Evolutionary conservation across 2,329 filamentous ascomycete species (phyloP), one percentile per base, ranked within the genome.

Genomic region (Nothomitra cinnamomea): DNA sequence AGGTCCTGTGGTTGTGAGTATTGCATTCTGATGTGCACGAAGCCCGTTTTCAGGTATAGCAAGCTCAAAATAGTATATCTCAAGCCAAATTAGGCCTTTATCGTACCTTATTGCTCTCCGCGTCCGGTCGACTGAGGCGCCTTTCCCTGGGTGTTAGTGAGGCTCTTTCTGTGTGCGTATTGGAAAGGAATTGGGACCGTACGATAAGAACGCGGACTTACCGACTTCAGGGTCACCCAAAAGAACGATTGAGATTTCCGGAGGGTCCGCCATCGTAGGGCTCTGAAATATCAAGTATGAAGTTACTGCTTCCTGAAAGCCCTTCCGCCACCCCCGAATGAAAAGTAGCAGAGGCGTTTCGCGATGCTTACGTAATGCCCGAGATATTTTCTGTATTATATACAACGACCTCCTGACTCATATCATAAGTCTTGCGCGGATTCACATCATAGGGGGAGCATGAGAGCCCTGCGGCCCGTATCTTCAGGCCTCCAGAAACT

Each of bases 181-280:
- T 5, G 45, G 4, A 4, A n/a, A 28, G 53, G 25, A 49, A 43
- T 47, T 28, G 47, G 42, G 25, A 52, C 73, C 76, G 63, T 68
- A 80, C 75, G 77, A 77, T 57, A 82, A 64, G 57, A 82, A 80
- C 8, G 76, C 78, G 51, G 78, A 77, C 65, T 81, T 82, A 55
- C 78, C 78, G 47, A 78, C 76, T 51, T 73, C 76, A 38, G 71
- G 61, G 55, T 80, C 78, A 52, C 78, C 78, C 1, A 82, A 67
- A 15, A 82, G 66, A 5, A 82, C 68, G 51, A 82, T 71, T 22
- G 66, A 70, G 38, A 75, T 58, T 52, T 56, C 57, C 7, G 57
- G 56, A 21, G 55, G 19, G 21, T 53, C 52, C 4, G 15, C 52
- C 52, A 53, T 53, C 6, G 4, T 19, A 13, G 6, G 10, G 24